These are phyloP conservation scores for Colletotrichum salicis DNA, from an alignment of 2,329 filamentous ascomycete species.

Conservation along the genomic window DNA sequence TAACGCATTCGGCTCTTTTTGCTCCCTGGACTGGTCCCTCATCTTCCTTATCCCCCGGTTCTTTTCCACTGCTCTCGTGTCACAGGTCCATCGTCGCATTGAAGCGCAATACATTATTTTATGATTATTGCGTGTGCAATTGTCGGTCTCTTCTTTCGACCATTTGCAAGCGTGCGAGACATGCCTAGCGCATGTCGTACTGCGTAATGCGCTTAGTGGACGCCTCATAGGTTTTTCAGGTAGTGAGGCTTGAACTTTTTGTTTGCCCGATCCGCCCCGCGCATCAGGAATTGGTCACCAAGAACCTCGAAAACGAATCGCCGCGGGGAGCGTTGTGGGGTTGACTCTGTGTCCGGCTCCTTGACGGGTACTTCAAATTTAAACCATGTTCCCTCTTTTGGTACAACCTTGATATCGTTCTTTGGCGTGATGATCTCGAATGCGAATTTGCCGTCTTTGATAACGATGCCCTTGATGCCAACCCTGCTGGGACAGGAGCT, in stretches of 20 bases:
- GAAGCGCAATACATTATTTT: neutral
- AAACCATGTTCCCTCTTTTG: conserved; percentile 92
- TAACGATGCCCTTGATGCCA: conserved; percentile 85
- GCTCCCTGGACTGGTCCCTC: neutral
- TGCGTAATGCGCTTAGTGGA: fast-evolving
- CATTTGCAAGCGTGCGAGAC: neutral
- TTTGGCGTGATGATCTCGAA: conserved; percentile 84
- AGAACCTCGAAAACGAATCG: conserved; percentile 83
- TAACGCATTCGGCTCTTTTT: neutral
- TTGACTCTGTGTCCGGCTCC: conserved; percentile 35
- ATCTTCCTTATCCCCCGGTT: neutral
- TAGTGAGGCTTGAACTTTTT: conserved; percentile 93
- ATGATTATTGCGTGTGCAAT: neutral
- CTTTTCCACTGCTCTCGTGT: no score
- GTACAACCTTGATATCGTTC: conserved; percentile 79
- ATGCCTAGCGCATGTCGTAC: neutral
- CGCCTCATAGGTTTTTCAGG: conserved; percentile 73
- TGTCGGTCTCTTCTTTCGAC: neutral
- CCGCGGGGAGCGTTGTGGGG: conserved; percentile 39
- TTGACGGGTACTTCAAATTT: conserved; percentile 72
- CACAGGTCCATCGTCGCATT: neutral
- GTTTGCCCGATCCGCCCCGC: conserved; percentile 85
- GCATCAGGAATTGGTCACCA: conserved; percentile 86
- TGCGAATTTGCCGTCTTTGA: conserved; percentile 86
- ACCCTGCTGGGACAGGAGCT: conserved; percentile 85